phyloP scores from a whole-genome alignment of 2,329 filamentous ascomycete genomes.

The Periglandula ipomoeae region DNA sequence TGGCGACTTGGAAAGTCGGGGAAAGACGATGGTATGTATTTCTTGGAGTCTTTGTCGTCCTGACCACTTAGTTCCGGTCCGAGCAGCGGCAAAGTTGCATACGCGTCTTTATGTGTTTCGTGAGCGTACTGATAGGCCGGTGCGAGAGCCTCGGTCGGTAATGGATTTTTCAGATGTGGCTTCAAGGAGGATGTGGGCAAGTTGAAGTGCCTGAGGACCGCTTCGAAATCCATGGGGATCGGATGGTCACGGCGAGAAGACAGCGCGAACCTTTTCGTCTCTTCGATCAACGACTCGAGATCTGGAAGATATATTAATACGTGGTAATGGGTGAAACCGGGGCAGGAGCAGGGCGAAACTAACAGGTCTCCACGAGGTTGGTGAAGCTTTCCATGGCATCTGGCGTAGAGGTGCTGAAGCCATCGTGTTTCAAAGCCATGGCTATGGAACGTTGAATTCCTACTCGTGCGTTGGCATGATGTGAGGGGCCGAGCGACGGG shows the following conservation, averaged over 20 bases:
- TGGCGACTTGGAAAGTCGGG: slow-evolving; percentile 56
- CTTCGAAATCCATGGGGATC: slow-evolving; percentile 48
- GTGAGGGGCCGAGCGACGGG: slow-evolving; percentile 18
- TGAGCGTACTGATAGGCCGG: slow-evolving; percentile 30
- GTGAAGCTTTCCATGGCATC: slow-evolving; percentile 53
- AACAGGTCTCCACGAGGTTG: slow-evolving; percentile 47
- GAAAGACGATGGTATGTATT: slow-evolving; percentile 49
- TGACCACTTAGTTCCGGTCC: slow-evolving; percentile 49
- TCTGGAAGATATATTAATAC: slow-evolving; percentile 30
- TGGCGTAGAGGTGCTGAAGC: slow-evolving; percentile 44
- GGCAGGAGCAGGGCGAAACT: slow-evolving; percentile 15
- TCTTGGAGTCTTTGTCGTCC: slow-evolving; percentile 43
- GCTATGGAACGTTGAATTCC: slow-evolving; percentile 46
- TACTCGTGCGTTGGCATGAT: slow-evolving; percentile 22
- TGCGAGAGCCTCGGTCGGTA: slow-evolving; percentile 29
- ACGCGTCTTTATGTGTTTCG: slow-evolving; percentile 28
- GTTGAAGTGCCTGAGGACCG: slow-evolving; percentile 41
- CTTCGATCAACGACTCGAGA: slow-evolving; percentile 36
- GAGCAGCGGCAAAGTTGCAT: slow-evolving; percentile 35
- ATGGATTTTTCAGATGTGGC: slow-evolving; percentile 46
- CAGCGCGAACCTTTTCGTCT: slow-evolving; percentile 37
- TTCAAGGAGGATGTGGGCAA: slow-evolving; percentile 41
- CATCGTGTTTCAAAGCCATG: slow-evolving; percentile 46
- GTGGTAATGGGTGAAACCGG: too few species aligned
- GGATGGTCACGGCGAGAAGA: slow-evolving; percentile 43